Conservation (phyloP, 306 rosid genomes). For the Luffa acutangula region DNA sequence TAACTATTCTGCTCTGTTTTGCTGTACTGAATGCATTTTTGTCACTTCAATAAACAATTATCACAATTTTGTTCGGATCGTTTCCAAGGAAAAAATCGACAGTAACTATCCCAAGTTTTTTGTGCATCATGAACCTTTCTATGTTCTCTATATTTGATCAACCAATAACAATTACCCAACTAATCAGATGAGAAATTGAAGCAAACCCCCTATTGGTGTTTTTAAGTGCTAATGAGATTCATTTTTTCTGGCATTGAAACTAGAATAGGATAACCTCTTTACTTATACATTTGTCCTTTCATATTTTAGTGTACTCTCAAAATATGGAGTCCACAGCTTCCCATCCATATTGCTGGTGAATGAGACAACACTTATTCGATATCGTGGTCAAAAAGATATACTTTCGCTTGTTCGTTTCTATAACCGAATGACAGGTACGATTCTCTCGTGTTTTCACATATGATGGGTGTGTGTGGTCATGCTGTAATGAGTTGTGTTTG, state of each 20-base stretch:
- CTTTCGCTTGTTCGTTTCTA: slow-evolving; percentile 41
- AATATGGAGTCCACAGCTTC: slow-evolving; percentile 58
- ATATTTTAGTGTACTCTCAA: slow-evolving; percentile 51
- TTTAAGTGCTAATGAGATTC: background rate
- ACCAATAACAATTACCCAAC: too few species aligned
- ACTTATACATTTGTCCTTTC: background rate
- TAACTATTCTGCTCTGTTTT: background rate
- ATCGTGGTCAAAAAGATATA: slow-evolving; percentile 43
- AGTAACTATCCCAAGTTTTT: background rate
- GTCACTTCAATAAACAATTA: background rate
- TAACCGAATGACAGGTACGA: slow-evolving; percentile 48
- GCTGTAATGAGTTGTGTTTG: background rate
- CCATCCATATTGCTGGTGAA: slow-evolving; percentile 65
- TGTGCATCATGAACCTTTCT: background rate
- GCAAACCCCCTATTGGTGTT: background rate
- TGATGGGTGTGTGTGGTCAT: background rate
- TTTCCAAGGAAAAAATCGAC: background rate
- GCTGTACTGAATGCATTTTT: background rate
- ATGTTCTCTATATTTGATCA: background rate
- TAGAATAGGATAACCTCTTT: background rate
- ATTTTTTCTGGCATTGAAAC: background rate
- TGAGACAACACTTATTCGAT: slow-evolving; percentile 43
- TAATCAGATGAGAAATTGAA: background rate
- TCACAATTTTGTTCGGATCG: background rate
- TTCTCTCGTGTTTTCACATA: background rate